Base-by-base conservation (phyloP, 2,329 filamentous ascomycete species). In the Hortaea sp. region DNA sequence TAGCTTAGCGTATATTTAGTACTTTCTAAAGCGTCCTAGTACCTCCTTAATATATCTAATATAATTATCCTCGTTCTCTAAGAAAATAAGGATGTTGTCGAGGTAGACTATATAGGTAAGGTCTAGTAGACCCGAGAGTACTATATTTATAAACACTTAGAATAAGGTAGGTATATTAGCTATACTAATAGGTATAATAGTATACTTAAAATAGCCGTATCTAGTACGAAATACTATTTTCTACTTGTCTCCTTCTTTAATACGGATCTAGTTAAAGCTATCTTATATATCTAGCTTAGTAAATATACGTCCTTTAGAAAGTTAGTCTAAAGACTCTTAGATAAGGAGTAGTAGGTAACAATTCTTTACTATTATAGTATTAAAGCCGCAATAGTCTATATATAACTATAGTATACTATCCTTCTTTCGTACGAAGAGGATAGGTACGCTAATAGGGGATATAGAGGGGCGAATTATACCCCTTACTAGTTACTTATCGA, bases 361-460 rank as follows among this genome's bases (percentile, higher is more conserved):
- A 49, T 61, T 57, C 45, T 62, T 61, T n/a, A 55, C 48, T 3
- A 46, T 63, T 7, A 57, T 54, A 7, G 51, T 48, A 46, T 63
- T 64, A 34, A 62, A 29, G 12, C 30, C 31, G 39, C 48, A 30
- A 41, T 61, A 63, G 46, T 63, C 45, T 9, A 60, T 40, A 39
- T 49, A 56, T 41, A 58, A 43, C 20, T 41, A 28, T 45, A 57
- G 34, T 9, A 34, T 49, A 29, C 47, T 40, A 45, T 57, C 45
- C 13, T 53, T 54, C 39, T 62, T 61, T 30, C 31, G 47, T 39
- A 60, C 38, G 46, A 59, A 58, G 3, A 59, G 37, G 27, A 54
- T 56, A 34, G 37, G 52, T 35, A 41, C 29, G 6, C 29, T 42
- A 5, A 39, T 37, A 13, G 32, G 35, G 10, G 31, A 50, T 39